phyloP scores from a whole-genome alignment of 163 green algal species.

The Scenedesmus sp. region DNA sequence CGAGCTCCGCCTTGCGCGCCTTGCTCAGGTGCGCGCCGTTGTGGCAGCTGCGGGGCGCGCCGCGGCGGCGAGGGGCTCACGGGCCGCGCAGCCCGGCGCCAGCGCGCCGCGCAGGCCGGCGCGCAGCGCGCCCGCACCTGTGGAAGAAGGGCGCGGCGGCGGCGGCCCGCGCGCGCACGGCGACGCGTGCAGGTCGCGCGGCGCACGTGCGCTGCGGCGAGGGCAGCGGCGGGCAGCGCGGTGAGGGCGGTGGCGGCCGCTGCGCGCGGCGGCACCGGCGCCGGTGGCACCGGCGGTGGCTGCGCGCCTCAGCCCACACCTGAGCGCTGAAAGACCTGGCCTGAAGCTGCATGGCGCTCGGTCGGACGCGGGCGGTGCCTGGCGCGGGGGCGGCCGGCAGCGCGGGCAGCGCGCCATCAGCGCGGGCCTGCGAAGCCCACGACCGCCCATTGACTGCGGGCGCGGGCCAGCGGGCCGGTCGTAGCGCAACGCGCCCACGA shows the following conservation, averaged over 20 bases:
- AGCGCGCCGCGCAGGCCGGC: no score
- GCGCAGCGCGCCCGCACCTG: no score
- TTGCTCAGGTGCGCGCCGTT: constrained; percentile 42
- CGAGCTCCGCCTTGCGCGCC: constrained; percentile 35
- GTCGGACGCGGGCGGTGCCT: no score
- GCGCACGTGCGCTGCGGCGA: background rate
- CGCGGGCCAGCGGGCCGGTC: no score
- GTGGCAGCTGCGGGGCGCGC: constrained; percentile 41
- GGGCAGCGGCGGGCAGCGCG: background rate
- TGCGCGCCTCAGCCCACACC: background rate
- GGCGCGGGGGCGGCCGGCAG: no score
- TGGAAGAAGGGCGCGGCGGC: background rate
- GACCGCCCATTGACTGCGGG: no score
- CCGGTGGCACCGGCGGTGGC: background rate
- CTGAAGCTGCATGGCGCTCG: constrained; percentile 1
- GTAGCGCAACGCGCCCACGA: no score
- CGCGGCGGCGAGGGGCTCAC: no score
- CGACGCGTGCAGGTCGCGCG: background rate
- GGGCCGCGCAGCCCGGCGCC: no score
- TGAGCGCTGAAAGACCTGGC: background rate
- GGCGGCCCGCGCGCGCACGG: background rate
- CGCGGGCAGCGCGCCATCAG: no score
- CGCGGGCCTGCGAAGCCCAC: no score
- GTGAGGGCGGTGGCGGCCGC: background rate
- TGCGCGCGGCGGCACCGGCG: background rate